Percentiles rank a stretch among this genome's conserved stretches.
Evolutionary conservation across 176 grass and related monocot species (phyloP).

Genomic region (Musa schizocarpa): DNA sequence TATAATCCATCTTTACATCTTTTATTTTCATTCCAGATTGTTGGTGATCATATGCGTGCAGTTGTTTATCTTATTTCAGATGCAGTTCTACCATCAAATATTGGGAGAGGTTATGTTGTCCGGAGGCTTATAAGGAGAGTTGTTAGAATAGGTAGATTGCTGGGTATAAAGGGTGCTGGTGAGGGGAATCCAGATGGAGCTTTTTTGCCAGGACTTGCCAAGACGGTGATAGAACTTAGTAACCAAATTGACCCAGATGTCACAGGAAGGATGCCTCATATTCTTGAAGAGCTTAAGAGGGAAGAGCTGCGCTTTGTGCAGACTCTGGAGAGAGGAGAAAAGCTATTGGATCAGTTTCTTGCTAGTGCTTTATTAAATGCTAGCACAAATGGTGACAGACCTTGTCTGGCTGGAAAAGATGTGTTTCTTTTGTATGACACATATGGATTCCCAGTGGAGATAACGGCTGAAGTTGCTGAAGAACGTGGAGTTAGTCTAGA

Average conservation of each 20-base stretch:
- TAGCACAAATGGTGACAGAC: constrained; percentile 43
- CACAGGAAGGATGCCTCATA: constrained; percentile 37
- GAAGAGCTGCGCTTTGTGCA: constrained; percentile 93
- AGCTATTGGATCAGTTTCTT: constrained; percentile 69
- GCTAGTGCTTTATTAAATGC: constrained; percentile 51
- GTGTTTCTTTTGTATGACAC: constrained; percentile 96
- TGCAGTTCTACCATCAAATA: constrained; percentile 88
- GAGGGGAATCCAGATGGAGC: constrained; percentile 47
- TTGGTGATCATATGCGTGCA: constrained; percentile 95
- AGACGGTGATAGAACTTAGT: constrained; percentile 67
- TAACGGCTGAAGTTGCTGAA: constrained; percentile 81
- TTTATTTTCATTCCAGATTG: constrained; percentile 47
- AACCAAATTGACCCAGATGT: constrained; percentile 76
- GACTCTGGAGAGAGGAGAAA: constrained; percentile 91
- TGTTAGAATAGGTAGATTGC: constrained; percentile 69
- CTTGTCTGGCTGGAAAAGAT: constrained; percentile 78
- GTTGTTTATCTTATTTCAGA: constrained; percentile 99
- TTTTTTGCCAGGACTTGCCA: constrained; percentile 62
- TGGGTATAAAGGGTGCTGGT: constrained; percentile 73
- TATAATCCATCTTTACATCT: constrained; percentile 11
- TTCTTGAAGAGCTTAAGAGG: constrained; percentile 83
- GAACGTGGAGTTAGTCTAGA: constrained; percentile 63
- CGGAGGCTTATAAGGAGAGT: constrained; percentile 97
- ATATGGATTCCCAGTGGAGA: constrained; percentile 93
- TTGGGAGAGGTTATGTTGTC: constrained; percentile 95